Evolutionary conservation across 805 yeast genomes (phyloP).

Genomic region (Teunomyces lycoperdinae): DNA sequence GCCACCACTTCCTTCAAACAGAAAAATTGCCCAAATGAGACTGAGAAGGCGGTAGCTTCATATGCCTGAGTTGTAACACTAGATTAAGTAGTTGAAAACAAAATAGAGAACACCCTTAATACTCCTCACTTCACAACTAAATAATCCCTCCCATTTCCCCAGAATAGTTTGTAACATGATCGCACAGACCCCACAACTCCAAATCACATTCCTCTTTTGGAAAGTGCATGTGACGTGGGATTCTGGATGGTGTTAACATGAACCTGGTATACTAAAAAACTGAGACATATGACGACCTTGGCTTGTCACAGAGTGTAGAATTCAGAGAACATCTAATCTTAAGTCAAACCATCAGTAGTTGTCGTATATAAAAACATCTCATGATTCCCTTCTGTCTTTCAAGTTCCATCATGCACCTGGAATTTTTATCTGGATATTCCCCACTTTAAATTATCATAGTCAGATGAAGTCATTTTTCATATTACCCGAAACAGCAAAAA

Average conservation of each 20-base stretch:
- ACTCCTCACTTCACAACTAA: too few species aligned
- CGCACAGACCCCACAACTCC: neutral
- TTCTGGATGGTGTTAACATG: neutral
- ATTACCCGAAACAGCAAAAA: neutral
- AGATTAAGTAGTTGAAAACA: too few species aligned
- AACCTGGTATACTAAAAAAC: neutral
- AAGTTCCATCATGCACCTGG: neutral
- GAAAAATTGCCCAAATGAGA: slow-evolving; percentile 36
- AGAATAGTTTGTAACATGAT: neutral
- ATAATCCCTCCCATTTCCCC: neutral
- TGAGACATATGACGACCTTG: neutral
- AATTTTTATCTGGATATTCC: neutral
- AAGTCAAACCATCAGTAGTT: too few species aligned
- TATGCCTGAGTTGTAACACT: neutral
- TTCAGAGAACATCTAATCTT: too few species aligned
- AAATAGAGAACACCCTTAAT: too few species aligned
- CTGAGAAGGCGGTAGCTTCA: slow-evolving; percentile 22
- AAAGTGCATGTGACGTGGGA: neutral
- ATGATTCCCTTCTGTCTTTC: neutral
- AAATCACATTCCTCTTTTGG: neutral
- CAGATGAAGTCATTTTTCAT: neutral
- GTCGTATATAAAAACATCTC: neutral
- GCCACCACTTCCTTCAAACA: slow-evolving; percentile 19
- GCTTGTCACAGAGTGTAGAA: too few species aligned
- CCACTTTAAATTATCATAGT: slow-evolving; percentile 4